Evolutionary conservation across 768 basidiomycete species (phyloP).

Genomic region (Pisolithus orientalis): DNA sequence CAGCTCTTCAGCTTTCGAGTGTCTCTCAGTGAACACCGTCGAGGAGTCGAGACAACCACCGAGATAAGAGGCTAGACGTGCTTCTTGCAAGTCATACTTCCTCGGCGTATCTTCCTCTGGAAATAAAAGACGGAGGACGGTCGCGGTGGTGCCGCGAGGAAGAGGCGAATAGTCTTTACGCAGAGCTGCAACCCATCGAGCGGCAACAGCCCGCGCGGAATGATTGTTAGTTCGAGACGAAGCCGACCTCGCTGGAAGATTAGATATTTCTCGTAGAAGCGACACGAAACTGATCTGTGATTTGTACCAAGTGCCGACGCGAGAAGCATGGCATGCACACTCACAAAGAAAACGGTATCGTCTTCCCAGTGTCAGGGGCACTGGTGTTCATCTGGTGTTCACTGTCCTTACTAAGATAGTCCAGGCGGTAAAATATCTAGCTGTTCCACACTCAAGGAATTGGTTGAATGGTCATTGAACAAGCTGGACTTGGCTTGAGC

Average conservation of each 20-base stretch:
- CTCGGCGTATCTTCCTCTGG: conserved; percentile 72
- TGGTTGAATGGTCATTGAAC: too few species aligned
- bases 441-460: too few species aligned
- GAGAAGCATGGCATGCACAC: conserved; percentile 9
- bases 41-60: conserved; percentile 41
- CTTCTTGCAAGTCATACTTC: conserved; percentile 71
- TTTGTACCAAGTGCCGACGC: conserved; percentile 1
- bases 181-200: conserved; percentile 40
- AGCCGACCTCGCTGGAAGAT: conserved; percentile 17
- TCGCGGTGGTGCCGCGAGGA: conserved; percentile 46
- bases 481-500: too few species aligned
- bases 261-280: conserved; percentile 41
- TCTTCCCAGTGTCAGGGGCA: conserved; percentile 1
- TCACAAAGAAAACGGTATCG: conserved; percentile 41
- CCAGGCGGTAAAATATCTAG: too few species aligned
- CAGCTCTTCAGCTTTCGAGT: conserved; percentile 29
- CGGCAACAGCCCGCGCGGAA: conserved; percentile 37
- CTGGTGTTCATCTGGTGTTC: not conserved
- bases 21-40: conserved; percentile 18
- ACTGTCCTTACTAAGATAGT: too few species aligned
- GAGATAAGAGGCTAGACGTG: conserved; percentile 46
- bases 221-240: conserved; percentile 13
- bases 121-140: conserved; percentile 73
- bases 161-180: conserved; percentile 40
- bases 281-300: conserved; percentile 39